Conservation (phyloP, 2,329 filamentous ascomycete species). For the Xylaria sp. region DNA sequence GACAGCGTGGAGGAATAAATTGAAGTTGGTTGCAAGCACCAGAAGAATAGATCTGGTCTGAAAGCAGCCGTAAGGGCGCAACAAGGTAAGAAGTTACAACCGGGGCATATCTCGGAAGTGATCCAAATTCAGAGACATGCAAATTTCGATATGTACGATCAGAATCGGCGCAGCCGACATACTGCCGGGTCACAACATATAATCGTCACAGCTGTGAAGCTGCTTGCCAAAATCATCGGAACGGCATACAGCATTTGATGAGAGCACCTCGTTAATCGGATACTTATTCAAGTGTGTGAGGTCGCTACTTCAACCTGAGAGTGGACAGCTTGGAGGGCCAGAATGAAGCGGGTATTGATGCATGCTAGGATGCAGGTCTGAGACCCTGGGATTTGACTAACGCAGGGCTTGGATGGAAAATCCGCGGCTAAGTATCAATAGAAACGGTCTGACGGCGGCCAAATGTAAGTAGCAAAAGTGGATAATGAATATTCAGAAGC, state of each 20-base stretch:
- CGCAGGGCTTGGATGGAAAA: not conserved
- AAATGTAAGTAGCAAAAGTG: not conserved
- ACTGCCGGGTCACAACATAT: slow-evolving; percentile 18
- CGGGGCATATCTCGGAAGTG: slow-evolving; percentile 9
- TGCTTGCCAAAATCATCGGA: slow-evolving; percentile 18
- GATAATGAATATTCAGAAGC: not conserved
- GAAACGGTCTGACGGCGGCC: not conserved
- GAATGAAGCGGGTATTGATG: slow-evolving; percentile 11
- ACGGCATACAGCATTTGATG: slow-evolving; percentile 4
- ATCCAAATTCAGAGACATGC: slow-evolving; percentile 16
- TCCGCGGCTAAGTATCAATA: not conserved
- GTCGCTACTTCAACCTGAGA: not conserved
- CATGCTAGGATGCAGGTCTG: slow-evolving; percentile 15
- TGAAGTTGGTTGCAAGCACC: not conserved
- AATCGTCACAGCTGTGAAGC: slow-evolving; percentile 10
- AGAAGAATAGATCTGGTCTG: not conserved
- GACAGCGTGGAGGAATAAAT: not conserved
- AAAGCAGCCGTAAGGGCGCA: not conserved
- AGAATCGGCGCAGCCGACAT: slow-evolving; percentile 10
- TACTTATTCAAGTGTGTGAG: slow-evolving; percentile 4
- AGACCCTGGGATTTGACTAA: slow-evolving; percentile 11
- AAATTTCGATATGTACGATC: slow-evolving; percentile 10
- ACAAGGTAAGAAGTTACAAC: not conserved
- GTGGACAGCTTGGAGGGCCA: not conserved
- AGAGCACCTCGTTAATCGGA: not conserved